Evolutionary conservation across 768 basidiomycete genomes (phyloP).

Genomic region (Tricholomella constricta): DNA sequence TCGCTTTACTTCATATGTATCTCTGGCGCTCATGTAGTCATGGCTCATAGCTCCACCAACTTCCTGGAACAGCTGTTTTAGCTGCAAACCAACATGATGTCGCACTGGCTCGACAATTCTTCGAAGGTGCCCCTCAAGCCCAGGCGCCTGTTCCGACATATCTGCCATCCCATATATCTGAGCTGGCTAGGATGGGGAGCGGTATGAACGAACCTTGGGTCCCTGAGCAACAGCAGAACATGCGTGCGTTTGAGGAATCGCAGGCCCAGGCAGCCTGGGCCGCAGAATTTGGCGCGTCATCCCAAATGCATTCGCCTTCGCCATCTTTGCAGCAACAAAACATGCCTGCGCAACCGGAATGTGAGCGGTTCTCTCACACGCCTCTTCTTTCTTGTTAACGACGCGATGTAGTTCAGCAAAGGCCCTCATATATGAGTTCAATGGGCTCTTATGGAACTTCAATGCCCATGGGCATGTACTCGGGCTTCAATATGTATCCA

Average conservation of each 20-base stretch:
- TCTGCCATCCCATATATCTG: slow-evolving; percentile 20
- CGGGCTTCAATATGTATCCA: slow-evolving; percentile 35
- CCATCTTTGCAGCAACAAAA: slow-evolving; percentile 39
- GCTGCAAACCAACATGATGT: slow-evolving; percentile 65
- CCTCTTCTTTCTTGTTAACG: background rate
- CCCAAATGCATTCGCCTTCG: slow-evolving; percentile 23
- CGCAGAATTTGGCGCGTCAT: slow-evolving; percentile 49
- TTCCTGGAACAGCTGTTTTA: slow-evolving; percentile 57
- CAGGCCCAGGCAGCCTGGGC: slow-evolving; percentile 49
- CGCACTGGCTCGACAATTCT: slow-evolving; percentile 79
- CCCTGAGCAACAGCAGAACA: slow-evolving; percentile 47
- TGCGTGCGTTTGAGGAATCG: slow-evolving; percentile 37
- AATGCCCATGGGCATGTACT: slow-evolving; percentile 41
- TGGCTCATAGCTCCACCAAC: slow-evolving; percentile 67
- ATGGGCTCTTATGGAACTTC: slow-evolving; percentile 36
- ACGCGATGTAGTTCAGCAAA: slow-evolving; percentile 40
- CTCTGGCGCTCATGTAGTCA: background rate
- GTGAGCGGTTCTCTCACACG: slow-evolving; percentile 30
- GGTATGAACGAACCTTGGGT: slow-evolving; percentile 56
- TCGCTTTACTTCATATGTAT: slow-evolving; percentile 3
- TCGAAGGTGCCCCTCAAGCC: slow-evolving; percentile 48
- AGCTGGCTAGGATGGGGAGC: slow-evolving; percentile 24
- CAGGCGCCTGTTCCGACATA: slow-evolving; percentile 24
- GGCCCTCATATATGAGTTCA: slow-evolving; percentile 38
- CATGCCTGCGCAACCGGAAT: slow-evolving; percentile 35